phyloP scores from a whole-genome alignment of 345 rosid species.

The Orychophragmus violaceus region DNA sequence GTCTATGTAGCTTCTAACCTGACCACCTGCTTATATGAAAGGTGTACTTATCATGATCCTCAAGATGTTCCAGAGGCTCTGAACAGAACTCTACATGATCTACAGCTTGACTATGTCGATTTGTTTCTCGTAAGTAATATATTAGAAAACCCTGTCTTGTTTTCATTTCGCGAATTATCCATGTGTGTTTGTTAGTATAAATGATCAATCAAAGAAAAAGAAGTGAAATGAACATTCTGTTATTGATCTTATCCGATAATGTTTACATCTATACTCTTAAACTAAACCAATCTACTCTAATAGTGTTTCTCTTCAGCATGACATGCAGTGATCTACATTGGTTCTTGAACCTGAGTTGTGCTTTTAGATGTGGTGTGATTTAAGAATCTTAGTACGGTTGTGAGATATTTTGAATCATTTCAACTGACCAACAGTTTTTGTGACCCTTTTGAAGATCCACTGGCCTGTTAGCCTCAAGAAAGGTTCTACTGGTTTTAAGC shows the following conservation, averaged over 20 bases:
- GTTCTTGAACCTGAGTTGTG: background rate
- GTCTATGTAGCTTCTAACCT: constrained; percentile 11
- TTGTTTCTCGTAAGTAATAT: constrained; percentile 57
- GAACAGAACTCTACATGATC: constrained; percentile 51
- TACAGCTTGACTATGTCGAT: constrained; percentile 71
- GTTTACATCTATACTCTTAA: no score
- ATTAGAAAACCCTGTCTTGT: background rate
- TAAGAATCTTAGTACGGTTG: no score
- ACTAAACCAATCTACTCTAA: no score
- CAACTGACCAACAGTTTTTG: background rate
- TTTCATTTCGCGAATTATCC: background rate
- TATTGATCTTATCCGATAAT: no score
- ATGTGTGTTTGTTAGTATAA: no score
- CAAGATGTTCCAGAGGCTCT: constrained; percentile 60
- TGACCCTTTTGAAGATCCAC: constrained; percentile 51
- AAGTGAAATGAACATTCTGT: no score
- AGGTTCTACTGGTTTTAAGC: constrained; percentile 46
- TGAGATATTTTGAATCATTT: background rate
- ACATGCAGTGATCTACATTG: background rate
- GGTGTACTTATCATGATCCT: constrained; percentile 56
- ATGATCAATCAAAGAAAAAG: no score
- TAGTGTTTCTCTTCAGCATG: background rate
- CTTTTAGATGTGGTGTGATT: background rate
- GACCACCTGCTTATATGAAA: constrained; percentile 13
- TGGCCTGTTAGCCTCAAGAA: constrained; percentile 74